phyloP scores from a whole-genome alignment of 2,329 filamentous ascomycete genomes.

The Cladosporium sp. region DNA sequence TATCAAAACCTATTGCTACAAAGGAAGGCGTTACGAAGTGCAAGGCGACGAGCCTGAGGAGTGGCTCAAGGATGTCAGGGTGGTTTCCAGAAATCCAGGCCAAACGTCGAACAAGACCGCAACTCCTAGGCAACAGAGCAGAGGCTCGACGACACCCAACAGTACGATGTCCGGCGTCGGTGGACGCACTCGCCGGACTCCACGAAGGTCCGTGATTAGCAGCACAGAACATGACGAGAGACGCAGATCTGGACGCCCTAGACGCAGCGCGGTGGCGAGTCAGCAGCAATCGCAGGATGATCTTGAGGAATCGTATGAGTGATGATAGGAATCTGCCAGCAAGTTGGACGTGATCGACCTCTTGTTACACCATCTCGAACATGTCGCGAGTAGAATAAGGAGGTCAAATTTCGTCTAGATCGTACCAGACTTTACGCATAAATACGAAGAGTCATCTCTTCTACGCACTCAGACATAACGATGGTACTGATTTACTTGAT shows the following conservation, averaged over 20 bases:
- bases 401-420: too few species aligned
- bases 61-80: slow-evolving; percentile 9
- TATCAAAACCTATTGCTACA: slow-evolving; percentile 1
- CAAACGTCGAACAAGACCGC: background rate
- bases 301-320: background rate
- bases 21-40: slow-evolving; percentile 8
- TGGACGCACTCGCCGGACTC: background rate
- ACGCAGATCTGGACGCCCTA: background rate
- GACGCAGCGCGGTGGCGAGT: background rate
- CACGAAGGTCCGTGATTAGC: background rate
- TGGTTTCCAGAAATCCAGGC: background rate
- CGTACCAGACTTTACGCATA: too few species aligned
- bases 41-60: slow-evolving; percentile 8
- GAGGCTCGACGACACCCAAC: background rate
- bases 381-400: too few species aligned
- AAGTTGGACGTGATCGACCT: too few species aligned
- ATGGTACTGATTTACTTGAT: too few species aligned
- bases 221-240: background rate
- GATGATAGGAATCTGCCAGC: too few species aligned
- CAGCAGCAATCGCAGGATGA: background rate
- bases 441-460: too few species aligned
- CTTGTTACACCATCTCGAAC: too few species aligned
- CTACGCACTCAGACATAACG: too few species aligned
- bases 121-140: background rate
- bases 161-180: background rate